Evolutionary conservation across 768 basidiomycete genomes (phyloP), one percentile per base, ranked within the genome.

Genomic region (Lactifluus piperatus): DNA sequence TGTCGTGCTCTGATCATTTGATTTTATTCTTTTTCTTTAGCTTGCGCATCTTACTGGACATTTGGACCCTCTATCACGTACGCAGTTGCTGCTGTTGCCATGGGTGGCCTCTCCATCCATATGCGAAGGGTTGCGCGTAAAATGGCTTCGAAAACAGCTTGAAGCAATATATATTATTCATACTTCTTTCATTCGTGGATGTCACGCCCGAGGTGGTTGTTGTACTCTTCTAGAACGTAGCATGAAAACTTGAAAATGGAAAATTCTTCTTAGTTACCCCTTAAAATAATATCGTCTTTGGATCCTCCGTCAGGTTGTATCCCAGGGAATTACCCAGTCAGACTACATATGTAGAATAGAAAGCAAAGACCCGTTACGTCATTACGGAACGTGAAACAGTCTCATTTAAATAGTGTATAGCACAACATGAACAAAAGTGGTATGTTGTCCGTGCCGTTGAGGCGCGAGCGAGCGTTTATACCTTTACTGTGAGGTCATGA

Each of bases 21-120:
- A 50, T 39, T 34, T 34, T 29, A 61, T 20, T n/a, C n/a, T n/a
- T n/a, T n/a, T n/a, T n/a, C n/a, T n/a, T n/a, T 63, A 93, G 91
- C 91, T 5, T 93, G 91, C 69, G 90, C 81, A 29, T 84, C 82
- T 13, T 93, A 93, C 68, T 93, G 91, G 91, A 88, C 89, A 4
- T 84, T 91, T 65, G 90, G 90, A 4, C 91, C 91, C 44, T 81
- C 87, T 8, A 60, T 77, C 47, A 93, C 90, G n/a, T 93, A 93
- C 59, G 74, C 75, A 1, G 70, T 78, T 13, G 79, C 84, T 43
- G 86, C 84, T 0, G 62, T 79, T 24, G 81, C 84, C 0, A 92
- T 90, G 87, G 68, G 80, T 16, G 71, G 72, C 22, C 72, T 93
- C 53, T 79, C 82, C 3, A 62, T 68, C 20, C 71, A 71, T 48